These are phyloP conservation scores for Erysimum cheiri DNA, from an alignment of 441 rosid species.

Conservation along the genomic window DNA sequence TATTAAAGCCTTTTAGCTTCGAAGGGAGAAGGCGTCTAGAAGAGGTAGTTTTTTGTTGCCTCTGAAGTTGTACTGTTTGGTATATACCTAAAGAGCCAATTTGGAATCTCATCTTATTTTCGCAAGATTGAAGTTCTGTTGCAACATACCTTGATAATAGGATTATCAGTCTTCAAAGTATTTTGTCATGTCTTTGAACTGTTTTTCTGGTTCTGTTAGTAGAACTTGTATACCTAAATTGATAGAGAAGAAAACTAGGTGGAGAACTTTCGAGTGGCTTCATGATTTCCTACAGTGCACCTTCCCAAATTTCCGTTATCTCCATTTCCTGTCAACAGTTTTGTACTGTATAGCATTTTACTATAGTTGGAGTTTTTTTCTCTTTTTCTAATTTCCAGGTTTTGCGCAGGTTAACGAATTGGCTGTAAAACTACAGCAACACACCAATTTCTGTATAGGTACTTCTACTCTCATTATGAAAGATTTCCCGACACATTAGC, in stretches of 20 bases:
- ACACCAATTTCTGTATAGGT: slow-evolving; percentile 77
- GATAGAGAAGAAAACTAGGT: slow-evolving; percentile 12
- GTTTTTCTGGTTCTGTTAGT: background rate
- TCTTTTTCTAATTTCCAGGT: slow-evolving; percentile 17
- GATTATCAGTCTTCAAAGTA: slow-evolving; percentile 16
- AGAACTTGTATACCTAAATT: background rate
- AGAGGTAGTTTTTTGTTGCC: slow-evolving; percentile 60
- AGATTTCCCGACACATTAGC: slow-evolving; percentile 1
- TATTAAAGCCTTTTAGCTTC: slow-evolving; percentile 88
- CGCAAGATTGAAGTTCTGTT: background rate
- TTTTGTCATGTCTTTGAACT: background rate
- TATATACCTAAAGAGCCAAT: background rate
- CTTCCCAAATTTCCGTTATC: background rate
- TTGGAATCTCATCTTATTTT: background rate
- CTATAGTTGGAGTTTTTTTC: slow-evolving; percentile 4
- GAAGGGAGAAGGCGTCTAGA: slow-evolving; percentile 86
- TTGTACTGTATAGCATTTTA: background rate
- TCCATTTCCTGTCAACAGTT: background rate
- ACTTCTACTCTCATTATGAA: slow-evolving; percentile 35
- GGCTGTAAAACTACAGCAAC: slow-evolving; percentile 63
- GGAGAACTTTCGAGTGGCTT: background rate
- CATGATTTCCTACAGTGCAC: background rate
- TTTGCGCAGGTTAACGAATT: slow-evolving; percentile 74
- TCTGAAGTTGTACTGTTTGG: slow-evolving; percentile 1
- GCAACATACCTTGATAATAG: background rate